Evolutionary conservation across 2,329 filamentous ascomycete species (phyloP).

Genomic region (Aspergillus puulaauensis): DNA sequence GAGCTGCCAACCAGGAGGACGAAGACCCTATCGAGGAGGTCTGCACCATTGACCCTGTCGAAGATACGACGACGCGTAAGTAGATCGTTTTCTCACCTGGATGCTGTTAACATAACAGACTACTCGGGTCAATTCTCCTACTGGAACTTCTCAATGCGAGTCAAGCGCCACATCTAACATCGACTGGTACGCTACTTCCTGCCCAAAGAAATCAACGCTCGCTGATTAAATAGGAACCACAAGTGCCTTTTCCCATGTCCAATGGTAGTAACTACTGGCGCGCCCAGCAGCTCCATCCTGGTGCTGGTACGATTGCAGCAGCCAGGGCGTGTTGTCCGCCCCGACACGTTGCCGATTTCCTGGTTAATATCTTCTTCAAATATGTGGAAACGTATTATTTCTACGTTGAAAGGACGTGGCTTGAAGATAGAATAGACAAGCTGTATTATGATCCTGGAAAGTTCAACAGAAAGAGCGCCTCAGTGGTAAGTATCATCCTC

Average conservation of each 20-base stretch:
- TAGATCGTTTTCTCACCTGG: neutral
- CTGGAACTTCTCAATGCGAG: slow-evolving; percentile 55
- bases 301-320: slow-evolving; percentile 35
- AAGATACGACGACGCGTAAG: slow-evolving; percentile 15
- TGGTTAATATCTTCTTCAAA: slow-evolving; percentile 50
- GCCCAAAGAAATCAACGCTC: neutral
- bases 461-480: slow-evolving; percentile 40
- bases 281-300: slow-evolving; percentile 47
- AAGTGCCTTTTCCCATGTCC: slow-evolving; percentile 21
- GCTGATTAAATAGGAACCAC: slow-evolving; percentile 22
- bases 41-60: slow-evolving; percentile 15
- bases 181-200: slow-evolving; percentile 15
- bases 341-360: slow-evolving; percentile 48
- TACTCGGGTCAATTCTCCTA: slow-evolving; percentile 56
- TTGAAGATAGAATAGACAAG: slow-evolving; percentile 42
- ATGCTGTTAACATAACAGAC: slow-evolving; percentile 30
- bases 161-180: slow-evolving; percentile 52
- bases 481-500: slow-evolving; percentile 48
- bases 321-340: slow-evolving; percentile 47
- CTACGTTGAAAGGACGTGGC: slow-evolving; percentile 48
- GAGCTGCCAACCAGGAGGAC: neutral
- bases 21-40: slow-evolving; percentile 7
- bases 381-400: slow-evolving; percentile 53
- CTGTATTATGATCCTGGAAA: slow-evolving; percentile 42
- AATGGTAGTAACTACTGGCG: slow-evolving; percentile 41